These are phyloP conservation scores for Mariannaea elegans DNA, from an alignment of 2,329 filamentous ascomycete genomes.

Conservation along the genomic window DNA sequence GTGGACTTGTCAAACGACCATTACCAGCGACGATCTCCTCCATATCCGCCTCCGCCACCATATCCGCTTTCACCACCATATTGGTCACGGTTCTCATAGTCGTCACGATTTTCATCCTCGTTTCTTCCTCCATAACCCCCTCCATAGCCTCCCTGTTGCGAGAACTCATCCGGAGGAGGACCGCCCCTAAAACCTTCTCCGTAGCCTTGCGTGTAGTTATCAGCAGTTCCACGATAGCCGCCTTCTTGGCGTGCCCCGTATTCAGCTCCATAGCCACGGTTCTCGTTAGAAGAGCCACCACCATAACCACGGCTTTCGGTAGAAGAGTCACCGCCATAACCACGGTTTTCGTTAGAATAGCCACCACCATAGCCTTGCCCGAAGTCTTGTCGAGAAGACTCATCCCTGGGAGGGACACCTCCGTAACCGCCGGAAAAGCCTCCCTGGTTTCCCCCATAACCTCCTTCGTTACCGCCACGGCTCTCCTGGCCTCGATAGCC, in stretches of 20 bases:
- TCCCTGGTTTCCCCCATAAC: conserved; percentile 11
- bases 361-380: conserved; percentile 28
- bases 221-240: conserved; percentile 26
- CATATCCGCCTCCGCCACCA: conserved; percentile 20
- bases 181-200: conserved; percentile 15
- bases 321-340: conserved; percentile 18
- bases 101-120: conserved; percentile 22
- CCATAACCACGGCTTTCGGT: conserved; percentile 18
- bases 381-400: background rate
- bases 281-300: conserved; percentile 29
- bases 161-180: conserved; percentile 28
- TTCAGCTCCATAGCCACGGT: conserved; percentile 25
- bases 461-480: conserved; percentile 14
- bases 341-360: conserved; percentile 23
- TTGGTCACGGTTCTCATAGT: conserved; percentile 20
- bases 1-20: background rate
- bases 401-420: background rate
- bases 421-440: conserved; percentile 16
- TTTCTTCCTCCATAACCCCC: conserved; percentile 20
- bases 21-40: conserved; percentile 39
- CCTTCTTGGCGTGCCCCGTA: conserved; percentile 34
- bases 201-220: conserved; percentile 27
- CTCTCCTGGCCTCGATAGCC: background rate
- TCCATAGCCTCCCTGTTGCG: conserved; percentile 29
- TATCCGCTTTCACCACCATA: conserved; percentile 1